Base-by-base conservation (phyloP, 2,329 filamentous ascomycete genomes). In the Neonectria hederae region DNA sequence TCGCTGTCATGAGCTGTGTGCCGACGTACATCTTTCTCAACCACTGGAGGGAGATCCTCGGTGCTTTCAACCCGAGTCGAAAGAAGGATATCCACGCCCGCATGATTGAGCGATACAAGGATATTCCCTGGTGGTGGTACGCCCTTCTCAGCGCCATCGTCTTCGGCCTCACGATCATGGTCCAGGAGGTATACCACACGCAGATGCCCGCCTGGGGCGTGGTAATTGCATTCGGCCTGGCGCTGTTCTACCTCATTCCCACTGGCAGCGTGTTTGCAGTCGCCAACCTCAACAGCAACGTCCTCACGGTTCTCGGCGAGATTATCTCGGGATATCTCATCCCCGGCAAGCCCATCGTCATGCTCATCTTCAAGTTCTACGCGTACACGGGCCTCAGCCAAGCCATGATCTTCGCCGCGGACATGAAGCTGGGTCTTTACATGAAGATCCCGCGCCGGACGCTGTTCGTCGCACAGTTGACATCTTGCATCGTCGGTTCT, bases 371-470 rank as follows among this genome's bases (percentile, higher is more conserved):
- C 67, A 71, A 72, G 43, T 64, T 67, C 1, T 72, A 69, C 26
- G 65, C 58, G 9, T 69, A 60, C 54, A 68, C 56, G 3, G 65
- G 46, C 6, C 35, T 74, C n/a, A 78, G 78, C 22, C 81, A 83
- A 55, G 82, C 78, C 0, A 74, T 83, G 14, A 81, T 79, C 60
- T 84, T 84, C 59, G 77, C 79, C 0, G 76, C 79, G 46, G 83
- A 85, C 65, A 78, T 84, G 79, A 85, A 85, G 68, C 71, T 85
- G 14, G 83, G 77, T 1, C 80, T 83, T 54, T 84, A 84, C 70
- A 74, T 85, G 56, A 84, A 86, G 67, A 80, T 85, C 26, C 80
- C 83, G 0, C 80, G 79, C 0, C 76, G 78, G 4, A 83, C 80
- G 0, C 73, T 82, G 0, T 85, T 85, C 67, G 76, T 77, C 24